Conservation (phyloP, 139 green algal species). For the Ostreobium quekettii region DNA sequence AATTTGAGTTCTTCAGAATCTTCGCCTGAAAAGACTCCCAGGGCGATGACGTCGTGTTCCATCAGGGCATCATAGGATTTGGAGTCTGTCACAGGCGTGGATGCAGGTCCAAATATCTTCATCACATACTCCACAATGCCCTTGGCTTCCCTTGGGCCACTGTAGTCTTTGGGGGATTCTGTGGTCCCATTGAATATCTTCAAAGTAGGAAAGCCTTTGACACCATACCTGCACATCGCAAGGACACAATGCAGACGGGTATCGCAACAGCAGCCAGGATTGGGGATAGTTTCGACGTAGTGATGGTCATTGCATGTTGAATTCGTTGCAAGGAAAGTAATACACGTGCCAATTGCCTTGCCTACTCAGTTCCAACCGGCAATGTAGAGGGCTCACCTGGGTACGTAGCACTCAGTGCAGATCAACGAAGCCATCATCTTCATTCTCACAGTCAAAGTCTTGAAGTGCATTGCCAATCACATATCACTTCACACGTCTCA, state of each 20-base stretch:
- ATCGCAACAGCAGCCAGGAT: no score
- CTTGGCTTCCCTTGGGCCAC: slow-evolving; percentile 23
- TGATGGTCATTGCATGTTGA: background rate
- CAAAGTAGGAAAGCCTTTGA: slow-evolving; percentile 31
- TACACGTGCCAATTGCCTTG: no score
- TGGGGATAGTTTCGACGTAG: background rate
- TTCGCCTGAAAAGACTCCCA: slow-evolving; percentile 19
- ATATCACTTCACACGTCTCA: no score
- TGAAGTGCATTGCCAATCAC: no score
- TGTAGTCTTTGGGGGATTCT: slow-evolving; percentile 26
- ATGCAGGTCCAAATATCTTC: slow-evolving; percentile 24
- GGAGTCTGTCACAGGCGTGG: slow-evolving; percentile 7
- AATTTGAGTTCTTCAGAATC: slow-evolving; percentile 10
- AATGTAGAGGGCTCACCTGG: no score
- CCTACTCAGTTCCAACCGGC: no score
- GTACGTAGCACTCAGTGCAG: no score
- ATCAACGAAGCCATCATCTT: no score
- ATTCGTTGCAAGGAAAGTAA: no score
- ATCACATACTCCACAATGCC: slow-evolving; percentile 27
- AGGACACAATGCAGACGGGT: no score
- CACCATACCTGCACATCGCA: slow-evolving; percentile 23
- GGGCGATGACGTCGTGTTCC: background rate
- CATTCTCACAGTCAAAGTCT: no score
- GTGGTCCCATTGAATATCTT: slow-evolving; percentile 26
- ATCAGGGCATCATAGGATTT: slow-evolving; percentile 9